Base-by-base conservation (phyloP, 257 asterid species). In the Plantago major region DNA sequence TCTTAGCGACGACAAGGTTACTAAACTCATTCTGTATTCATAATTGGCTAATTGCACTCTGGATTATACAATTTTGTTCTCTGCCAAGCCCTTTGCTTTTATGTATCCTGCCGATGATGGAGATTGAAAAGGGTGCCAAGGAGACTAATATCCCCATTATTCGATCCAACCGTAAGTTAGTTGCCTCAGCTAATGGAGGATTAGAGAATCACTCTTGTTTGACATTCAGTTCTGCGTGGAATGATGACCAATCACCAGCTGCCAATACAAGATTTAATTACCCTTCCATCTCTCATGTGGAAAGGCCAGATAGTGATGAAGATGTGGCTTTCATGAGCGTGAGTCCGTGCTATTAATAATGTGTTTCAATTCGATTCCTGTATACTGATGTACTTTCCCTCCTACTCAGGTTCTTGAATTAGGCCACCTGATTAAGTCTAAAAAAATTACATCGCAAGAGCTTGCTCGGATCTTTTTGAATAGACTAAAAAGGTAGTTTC, bases 261-360 rank as follows among this genome's bases (percentile, higher is more conserved):
- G 70, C 60, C 8, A 63, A 68, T 28, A 60, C 65, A 28, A 70
- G 60, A 64, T 92, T 89, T 67, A 74, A 53, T 17, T 80, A 80
- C 50, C 91, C 94, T 38, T 58, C 76, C 61, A 42, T 67, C n/a
- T 69, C 81, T 11, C 78, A 67, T 42, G 81, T 87, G 37, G 63
- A 74, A 63, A 82, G 86, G 71, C 97, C 94, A 9, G 52, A 64
- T 57, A 68, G 58, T 64, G 87, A 89, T 30, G 96, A 89, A 67
- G 96, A 92, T 67, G 76, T 89, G 74, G 90, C 96, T 40, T 92
- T 84, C 70, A 86, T 86, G 99, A 87, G 85, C 57, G 99, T 89
- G 72, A 67, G 94, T 74, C 53, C 50, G 13, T 14, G 22, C 30
- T 58, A 12, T 64, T 16, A 52, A 42, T 47, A 54, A 48, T n/a